A percentile compares a stretch with the other conserved stretches of the same genome.
Evolutionary conservation across 768 basidiomycete genomes (phyloP).

Genomic region (Heimioporus sp.): DNA sequence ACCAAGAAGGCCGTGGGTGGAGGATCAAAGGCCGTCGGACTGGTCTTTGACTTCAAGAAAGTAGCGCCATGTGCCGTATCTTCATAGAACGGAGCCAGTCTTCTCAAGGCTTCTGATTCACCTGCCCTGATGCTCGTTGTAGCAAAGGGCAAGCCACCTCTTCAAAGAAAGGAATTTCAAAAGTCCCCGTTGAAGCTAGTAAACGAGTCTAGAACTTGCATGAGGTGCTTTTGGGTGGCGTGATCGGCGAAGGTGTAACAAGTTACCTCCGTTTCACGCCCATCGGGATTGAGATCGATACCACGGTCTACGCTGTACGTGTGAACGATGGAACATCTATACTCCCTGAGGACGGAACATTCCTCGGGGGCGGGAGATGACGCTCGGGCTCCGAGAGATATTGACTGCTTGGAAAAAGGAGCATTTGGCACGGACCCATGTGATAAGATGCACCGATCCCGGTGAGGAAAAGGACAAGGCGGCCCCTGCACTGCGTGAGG

Average conservation of each 20-base stretch:
- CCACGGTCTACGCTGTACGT: slow-evolving; percentile 3
- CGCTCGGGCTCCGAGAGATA: no score
- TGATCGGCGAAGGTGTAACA: slow-evolving; percentile 19
- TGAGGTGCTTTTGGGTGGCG: slow-evolving; percentile 3
- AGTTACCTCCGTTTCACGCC: slow-evolving; percentile 15
- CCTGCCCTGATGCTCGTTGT: slow-evolving; percentile 31
- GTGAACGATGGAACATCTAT: slow-evolving; percentile 15
- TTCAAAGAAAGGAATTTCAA: slow-evolving; percentile 23
- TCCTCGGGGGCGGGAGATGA: slow-evolving; percentile 2
- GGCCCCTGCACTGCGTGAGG: no score
- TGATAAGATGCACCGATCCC: no score
- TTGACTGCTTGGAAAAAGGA: no score
- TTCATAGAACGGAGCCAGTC: slow-evolving; percentile 17
- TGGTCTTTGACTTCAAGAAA: slow-evolving; percentile 16
- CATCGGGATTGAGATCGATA: slow-evolving; percentile 14
- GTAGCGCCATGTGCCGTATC: slow-evolving; percentile 6
- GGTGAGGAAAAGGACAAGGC: no score
- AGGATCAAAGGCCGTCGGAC: slow-evolving; percentile 20
- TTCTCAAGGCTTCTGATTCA: slow-evolving; percentile 23
- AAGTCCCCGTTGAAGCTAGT: slow-evolving; percentile 15
- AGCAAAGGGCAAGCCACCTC: slow-evolving; percentile 17
- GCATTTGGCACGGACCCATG: no score
- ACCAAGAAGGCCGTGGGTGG: slow-evolving; percentile 20
- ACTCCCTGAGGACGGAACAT: neutral
- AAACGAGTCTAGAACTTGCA: slow-evolving; percentile 18